A percentile compares a stretch with the other conserved stretches of the same genome.
phyloP scores from a whole-genome alignment of 257 asterid species.

The Solanum virginianum region DNA sequence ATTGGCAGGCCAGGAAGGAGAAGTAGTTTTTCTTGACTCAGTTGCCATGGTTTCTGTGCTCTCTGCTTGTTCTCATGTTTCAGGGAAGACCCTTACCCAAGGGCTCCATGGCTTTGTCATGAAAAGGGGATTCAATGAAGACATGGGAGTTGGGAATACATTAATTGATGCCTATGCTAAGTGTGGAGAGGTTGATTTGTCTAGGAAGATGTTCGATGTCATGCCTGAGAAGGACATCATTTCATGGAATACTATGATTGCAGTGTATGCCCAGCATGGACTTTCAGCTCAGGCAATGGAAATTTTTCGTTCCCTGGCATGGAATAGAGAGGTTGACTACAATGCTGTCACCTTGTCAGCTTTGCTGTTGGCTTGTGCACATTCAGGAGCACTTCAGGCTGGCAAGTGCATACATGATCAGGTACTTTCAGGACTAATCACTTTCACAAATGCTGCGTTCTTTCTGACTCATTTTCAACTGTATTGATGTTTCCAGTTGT shows the following conservation, averaged over 20 bases:
- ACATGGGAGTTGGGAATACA: slow-evolving; percentile 52
- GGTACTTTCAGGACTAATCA: slow-evolving; percentile 21
- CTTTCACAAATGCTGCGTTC: neutral
- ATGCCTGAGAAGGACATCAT: slow-evolving; percentile 56
- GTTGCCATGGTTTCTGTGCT: slow-evolving; percentile 63
- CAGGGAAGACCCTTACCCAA: slow-evolving; percentile 38
- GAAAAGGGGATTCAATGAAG: slow-evolving; percentile 51
- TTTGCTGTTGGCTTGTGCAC: slow-evolving; percentile 74
- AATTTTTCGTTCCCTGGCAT: slow-evolving; percentile 37
- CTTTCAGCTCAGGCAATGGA: slow-evolving; percentile 47
- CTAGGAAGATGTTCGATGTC: slow-evolving; percentile 56
- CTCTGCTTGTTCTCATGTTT: slow-evolving; percentile 69
- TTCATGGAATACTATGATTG: slow-evolving; percentile 87
- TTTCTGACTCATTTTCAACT: neutral
- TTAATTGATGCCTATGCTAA: slow-evolving; percentile 82
- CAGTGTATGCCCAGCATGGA: slow-evolving; percentile 70
- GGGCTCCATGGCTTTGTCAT: slow-evolving; percentile 64
- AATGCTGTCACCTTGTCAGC: slow-evolving; percentile 68
- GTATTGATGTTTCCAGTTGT: neutral
- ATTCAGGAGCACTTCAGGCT: slow-evolving; percentile 65
- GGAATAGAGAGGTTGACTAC: slow-evolving; percentile 22
- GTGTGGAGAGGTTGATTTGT: slow-evolving; percentile 60
- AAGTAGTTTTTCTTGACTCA: slow-evolving; percentile 46
- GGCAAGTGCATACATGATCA: slow-evolving; percentile 72
- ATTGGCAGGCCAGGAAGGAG: slow-evolving; percentile 32